A percentile compares a stretch with the other conserved stretches of the same genome.
Conservation (phyloP, 2,329 filamentous ascomycete genomes). For the Sordariomycetes sp. region DNA sequence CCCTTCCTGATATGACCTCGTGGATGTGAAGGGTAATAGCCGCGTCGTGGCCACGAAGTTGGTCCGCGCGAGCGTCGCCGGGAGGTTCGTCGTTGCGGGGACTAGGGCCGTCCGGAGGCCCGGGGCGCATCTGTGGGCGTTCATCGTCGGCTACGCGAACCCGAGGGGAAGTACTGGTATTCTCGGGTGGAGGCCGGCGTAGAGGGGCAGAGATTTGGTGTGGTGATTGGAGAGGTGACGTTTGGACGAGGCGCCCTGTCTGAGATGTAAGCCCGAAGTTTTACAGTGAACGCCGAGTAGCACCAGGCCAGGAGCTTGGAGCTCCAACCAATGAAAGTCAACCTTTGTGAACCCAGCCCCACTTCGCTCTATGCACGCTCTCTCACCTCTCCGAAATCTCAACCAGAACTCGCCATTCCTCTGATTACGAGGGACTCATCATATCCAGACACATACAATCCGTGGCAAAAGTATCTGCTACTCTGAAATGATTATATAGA, state of each 20-base stretch:
- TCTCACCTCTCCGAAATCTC: neutral
- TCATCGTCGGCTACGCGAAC: neutral
- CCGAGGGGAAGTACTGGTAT: neutral
- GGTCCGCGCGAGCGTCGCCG: neutral
- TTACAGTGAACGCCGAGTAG: neutral
- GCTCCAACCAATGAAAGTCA: conserved; percentile 1
- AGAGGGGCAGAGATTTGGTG: neutral
- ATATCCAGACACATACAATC: no score
- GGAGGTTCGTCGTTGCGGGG: neutral
- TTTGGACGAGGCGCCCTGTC: neutral
- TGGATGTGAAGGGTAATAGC: neutral
- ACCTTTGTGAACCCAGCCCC: no score
- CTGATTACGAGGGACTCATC: no score
- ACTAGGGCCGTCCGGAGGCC: conserved; percentile 28
- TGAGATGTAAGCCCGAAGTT: neutral
- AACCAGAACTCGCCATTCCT: neutral
- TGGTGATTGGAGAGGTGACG: neutral
- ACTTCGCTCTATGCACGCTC: neutral
- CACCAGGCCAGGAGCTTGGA: neutral
- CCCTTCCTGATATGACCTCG: no score
- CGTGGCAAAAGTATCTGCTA: no score
- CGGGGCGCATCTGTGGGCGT: conserved; percentile 21
- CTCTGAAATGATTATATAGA: no score
- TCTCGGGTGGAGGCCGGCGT: neutral
- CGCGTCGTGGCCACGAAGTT: neutral